These are phyloP conservation scores for Remersonia thermophila DNA, from an alignment of 2,329 filamentous ascomycete species.

Conservation along the genomic window DNA sequence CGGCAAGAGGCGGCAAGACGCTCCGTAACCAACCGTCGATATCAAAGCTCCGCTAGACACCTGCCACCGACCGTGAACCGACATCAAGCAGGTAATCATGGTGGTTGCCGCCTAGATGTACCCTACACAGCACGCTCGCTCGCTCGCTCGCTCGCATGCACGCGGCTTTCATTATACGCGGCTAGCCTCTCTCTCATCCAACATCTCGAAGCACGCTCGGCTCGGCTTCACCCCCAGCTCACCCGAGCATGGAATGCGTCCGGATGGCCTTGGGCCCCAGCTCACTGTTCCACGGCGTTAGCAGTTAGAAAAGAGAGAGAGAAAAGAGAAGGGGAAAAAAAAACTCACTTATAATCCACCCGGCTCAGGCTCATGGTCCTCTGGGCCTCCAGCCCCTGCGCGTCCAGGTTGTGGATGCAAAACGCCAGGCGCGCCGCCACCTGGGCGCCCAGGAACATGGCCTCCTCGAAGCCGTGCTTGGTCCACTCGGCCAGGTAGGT, in stretches of 20 bases:
- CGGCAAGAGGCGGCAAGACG: too few species aligned
- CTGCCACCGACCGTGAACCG: too few species aligned
- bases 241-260: constrained; percentile 41
- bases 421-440: constrained; percentile 58
- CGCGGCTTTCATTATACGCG: too few species aligned
- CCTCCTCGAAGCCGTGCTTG: constrained; percentile 66
- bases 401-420: constrained; percentile 46
- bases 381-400: constrained; percentile 38
- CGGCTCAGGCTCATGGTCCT: constrained; percentile 44
- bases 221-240: too few species aligned
- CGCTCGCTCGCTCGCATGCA: too few species aligned
- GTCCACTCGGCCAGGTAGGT: constrained; percentile 89
- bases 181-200: too few species aligned
- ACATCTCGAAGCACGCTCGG: too few species aligned
- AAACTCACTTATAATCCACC: constrained; percentile 48
- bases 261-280: constrained; percentile 42
- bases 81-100: too few species aligned
- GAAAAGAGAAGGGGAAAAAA: not conserved
- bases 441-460: constrained; percentile 76
- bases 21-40: too few species aligned
- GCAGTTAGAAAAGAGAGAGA: not conserved
- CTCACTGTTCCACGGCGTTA: constrained; percentile 28
- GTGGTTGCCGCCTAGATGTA: too few species aligned
- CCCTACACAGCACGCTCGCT: too few species aligned
- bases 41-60: too few species aligned